A percentile compares a stretch with the other conserved stretches of the same genome.
Evolutionary conservation across 257 asterid species (phyloP).

Genomic region (Mitragyna speciosa): DNA sequence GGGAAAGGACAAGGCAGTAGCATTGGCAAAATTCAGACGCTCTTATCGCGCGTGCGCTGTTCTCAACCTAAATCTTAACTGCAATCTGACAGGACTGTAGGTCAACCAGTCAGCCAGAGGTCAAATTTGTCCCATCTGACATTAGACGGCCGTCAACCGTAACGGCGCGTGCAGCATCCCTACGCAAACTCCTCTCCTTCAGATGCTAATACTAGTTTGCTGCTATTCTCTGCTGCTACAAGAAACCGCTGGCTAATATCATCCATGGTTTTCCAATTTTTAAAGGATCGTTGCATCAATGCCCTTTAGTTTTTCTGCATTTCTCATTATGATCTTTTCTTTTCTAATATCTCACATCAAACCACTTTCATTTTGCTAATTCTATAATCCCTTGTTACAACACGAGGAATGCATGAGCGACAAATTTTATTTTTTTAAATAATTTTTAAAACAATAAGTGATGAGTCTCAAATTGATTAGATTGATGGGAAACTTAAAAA

Average conservation of each 20-base stretch:
- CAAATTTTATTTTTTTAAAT: no score
- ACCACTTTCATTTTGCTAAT: not conserved
- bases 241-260: slow-evolving; percentile 10
- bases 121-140: no score
- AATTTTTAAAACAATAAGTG: no score
- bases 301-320: not conserved
- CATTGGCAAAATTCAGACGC: no score
- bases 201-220: not conserved
- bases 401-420: not conserved
- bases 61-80: no score
- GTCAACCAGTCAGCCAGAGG: no score
- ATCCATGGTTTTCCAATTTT: slow-evolving; percentile 9
- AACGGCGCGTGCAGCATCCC: not conserved
- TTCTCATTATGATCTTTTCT: not conserved
- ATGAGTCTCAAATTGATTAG: no score
- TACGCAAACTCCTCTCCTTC: no score
- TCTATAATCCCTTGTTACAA: not conserved
- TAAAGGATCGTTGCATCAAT: not conserved
- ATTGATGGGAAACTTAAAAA: no score
- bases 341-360: not conserved
- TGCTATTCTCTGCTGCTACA: not conserved
- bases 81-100: no score
- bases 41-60: no score
- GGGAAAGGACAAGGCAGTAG: no score
- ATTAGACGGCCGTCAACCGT: not conserved